phyloP scores from a whole-genome alignment of 2,329 filamentous ascomycete genomes.

The Sarocladium strictum region DNA sequence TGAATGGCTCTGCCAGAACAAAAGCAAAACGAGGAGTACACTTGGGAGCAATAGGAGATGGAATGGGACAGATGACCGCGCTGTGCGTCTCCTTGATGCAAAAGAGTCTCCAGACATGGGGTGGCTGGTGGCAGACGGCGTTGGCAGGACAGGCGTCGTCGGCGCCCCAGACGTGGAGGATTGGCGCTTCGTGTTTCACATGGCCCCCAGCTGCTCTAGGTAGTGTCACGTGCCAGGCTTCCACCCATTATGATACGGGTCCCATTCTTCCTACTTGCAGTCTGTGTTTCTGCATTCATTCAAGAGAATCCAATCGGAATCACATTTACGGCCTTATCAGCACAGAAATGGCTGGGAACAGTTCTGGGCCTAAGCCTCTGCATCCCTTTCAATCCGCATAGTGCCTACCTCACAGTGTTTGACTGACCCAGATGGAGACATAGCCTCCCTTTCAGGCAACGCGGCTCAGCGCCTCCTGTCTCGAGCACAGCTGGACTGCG shows the following conservation, averaged over 20 bases:
- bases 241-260: too few species aligned
- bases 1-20: constrained; percentile 3
- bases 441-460: background rate
- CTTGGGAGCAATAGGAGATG: background rate
- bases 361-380: background rate
- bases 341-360: background rate
- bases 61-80: constrained; percentile 12
- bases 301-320: too few species aligned
- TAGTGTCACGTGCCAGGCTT: too few species aligned
- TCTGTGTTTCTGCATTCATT: too few species aligned
- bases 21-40: constrained; percentile 13
- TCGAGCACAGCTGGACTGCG: background rate
- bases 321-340: background rate
- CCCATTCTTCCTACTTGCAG: too few species aligned
- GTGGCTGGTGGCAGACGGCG: background rate
- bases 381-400: background rate
- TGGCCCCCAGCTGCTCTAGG: too few species aligned
- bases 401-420: background rate
- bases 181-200: too few species aligned
- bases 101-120: constrained; percentile 13
- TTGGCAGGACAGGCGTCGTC: too few species aligned
- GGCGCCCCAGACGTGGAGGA: too few species aligned
- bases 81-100: constrained; percentile 13
- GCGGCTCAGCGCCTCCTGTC: background rate
- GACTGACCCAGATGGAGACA: background rate